Evolutionary conservation across 2,329 filamentous ascomycete species (phyloP).

Genomic region (Phyllosticta ampelicida): DNA sequence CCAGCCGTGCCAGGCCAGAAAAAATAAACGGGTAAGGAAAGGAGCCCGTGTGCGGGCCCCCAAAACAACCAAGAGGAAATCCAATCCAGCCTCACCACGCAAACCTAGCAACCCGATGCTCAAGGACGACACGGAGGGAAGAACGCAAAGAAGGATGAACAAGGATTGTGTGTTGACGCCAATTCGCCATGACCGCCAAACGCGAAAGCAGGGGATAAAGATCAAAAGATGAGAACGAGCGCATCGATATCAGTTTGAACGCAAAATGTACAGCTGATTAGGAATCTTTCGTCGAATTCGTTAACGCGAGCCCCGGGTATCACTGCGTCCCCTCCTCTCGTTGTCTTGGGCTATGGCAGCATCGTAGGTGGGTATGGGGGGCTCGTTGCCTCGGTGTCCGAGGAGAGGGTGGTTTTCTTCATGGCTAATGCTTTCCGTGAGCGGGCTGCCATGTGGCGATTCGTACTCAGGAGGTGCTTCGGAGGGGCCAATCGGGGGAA

Average conservation of each 20-base stretch:
- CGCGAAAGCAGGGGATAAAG: background rate
- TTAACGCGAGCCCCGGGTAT: slow-evolving; percentile 42
- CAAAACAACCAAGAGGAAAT: background rate
- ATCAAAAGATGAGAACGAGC: background rate
- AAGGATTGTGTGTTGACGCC: slow-evolving; percentile 1
- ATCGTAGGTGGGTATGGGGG: slow-evolving; percentile 75
- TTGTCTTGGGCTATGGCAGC: slow-evolving; percentile 81
- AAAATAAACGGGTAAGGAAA: background rate
- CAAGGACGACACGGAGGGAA: background rate
- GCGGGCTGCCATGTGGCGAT: slow-evolving; percentile 31
- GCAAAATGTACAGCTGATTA: slow-evolving; percentile 1
- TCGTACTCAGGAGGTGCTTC: slow-evolving; percentile 43
- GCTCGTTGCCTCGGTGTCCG: slow-evolving; percentile 25
- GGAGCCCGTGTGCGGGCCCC: background rate
- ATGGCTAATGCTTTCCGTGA: slow-evolving; percentile 20
- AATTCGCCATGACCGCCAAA: slow-evolving; percentile 2
- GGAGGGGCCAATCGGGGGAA: slow-evolving; percentile 6
- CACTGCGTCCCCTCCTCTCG: slow-evolving; percentile 60
- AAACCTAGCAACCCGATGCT: background rate
- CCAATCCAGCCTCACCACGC: background rate
- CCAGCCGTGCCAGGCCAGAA: background rate
- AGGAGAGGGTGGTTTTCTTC: slow-evolving; percentile 41
- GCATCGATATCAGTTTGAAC: background rate
- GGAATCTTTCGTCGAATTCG: slow-evolving; percentile 15
- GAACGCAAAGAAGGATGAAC: background rate